Conservation (phyloP, 108 stramenopile species). For the Nannochloropsis salina region DNA sequence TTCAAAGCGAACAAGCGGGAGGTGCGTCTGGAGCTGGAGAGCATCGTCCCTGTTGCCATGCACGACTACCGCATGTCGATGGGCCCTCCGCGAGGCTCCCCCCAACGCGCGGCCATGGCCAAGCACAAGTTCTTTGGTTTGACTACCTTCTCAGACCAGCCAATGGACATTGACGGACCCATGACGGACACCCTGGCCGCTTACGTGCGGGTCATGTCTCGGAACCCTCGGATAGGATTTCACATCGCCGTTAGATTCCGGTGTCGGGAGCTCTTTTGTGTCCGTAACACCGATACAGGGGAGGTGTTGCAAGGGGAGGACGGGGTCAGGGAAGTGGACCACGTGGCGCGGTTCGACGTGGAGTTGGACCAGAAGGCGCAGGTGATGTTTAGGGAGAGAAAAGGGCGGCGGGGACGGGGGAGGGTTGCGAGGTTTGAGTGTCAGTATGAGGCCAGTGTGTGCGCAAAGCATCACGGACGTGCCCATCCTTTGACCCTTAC, state of each 20-base stretch:
- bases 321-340: neutral
- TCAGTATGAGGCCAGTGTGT: too few species aligned
- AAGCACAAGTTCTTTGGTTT: too few species aligned
- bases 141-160: too few species aligned
- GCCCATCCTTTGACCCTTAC: too few species aligned
- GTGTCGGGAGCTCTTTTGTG: neutral
- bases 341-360: neutral
- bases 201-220: too few species aligned
- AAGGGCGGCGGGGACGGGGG: neutral
- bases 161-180: too few species aligned
- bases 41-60: neutral
- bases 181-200: too few species aligned
- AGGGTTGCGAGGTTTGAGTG: neutral
- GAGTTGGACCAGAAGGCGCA: neutral
- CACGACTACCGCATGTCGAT: neutral
- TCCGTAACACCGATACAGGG: neutral
- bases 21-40: neutral
- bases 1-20: slow-evolving; percentile 2
- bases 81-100: neutral
- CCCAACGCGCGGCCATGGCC: neutral
- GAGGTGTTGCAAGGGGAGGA: neutral
- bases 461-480: too few species aligned
- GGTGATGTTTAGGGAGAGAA: neutral
- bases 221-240: neutral
- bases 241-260: neutral